These are phyloP conservation scores for Akanthomyces dipterigenus DNA, from an alignment of 2,329 filamentous ascomycete species.

Conservation along the genomic window DNA sequence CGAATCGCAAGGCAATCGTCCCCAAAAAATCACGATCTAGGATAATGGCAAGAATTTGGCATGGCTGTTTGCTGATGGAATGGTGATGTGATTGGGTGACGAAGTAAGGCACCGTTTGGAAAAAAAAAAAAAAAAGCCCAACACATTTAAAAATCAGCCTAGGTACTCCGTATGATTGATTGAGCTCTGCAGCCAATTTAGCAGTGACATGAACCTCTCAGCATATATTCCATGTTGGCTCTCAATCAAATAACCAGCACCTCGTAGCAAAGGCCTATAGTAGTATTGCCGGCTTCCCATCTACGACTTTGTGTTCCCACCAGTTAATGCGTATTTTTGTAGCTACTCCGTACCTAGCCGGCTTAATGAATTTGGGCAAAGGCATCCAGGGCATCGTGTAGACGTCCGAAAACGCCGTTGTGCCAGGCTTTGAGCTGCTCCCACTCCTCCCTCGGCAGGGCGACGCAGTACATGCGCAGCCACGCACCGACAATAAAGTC, in stretches of 20 bases:
- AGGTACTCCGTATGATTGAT: too few species aligned
- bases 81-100: too few species aligned
- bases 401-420: neutral
- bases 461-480: neutral
- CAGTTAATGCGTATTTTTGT: neutral
- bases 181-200: too few species aligned
- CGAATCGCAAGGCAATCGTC: neutral
- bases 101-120: too few species aligned
- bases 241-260: too few species aligned
- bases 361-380: neutral
- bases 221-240: too few species aligned
- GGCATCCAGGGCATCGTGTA: constrained; percentile 1
- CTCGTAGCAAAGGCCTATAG: too few species aligned
- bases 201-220: too few species aligned
- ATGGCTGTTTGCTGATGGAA: too few species aligned
- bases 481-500: constrained; percentile 51
- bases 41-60: neutral
- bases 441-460: constrained; percentile 1
- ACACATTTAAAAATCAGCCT: too few species aligned
- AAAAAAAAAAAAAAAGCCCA: too few species aligned
- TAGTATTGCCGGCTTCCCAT: too few species aligned
- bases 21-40: neutral
- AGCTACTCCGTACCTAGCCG: neutral
- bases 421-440: constrained; percentile 2
- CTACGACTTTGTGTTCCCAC: neutral